These are phyloP conservation scores for Neurospora sp. DNA, from an alignment of 495 filamentous ascomycete species.

Conservation along the genomic window DNA sequence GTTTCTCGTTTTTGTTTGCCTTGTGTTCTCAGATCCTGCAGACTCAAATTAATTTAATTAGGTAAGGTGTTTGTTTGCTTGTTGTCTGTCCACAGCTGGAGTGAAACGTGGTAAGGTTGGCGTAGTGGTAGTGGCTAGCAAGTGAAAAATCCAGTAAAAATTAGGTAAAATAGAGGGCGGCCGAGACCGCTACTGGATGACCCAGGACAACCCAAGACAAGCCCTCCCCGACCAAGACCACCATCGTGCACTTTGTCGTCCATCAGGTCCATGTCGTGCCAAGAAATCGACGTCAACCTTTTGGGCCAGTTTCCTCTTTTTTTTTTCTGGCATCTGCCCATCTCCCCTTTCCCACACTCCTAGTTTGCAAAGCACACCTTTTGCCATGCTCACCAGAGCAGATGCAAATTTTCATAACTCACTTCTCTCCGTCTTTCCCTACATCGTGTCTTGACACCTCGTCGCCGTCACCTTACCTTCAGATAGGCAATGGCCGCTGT, in stretches of 20 bases:
- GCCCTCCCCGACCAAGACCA: neutral
- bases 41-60: neutral
- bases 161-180: neutral
- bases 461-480: neutral
- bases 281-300: neutral
- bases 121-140: neutral
- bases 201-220: neutral
- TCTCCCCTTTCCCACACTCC: neutral
- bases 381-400: neutral
- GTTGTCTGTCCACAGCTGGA: neutral
- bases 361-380: neutral
- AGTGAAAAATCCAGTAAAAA: neutral
- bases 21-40: neutral
- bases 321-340: neutral
- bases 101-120: neutral
- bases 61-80: neutral
- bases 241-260: neutral
- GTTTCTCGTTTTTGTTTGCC: neutral
- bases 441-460: neutral
- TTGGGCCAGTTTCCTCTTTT: neutral
- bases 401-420: neutral
- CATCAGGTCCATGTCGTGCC: neutral
- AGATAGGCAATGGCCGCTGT: conserved; percentile 6
- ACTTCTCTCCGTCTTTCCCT: neutral
- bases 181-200: neutral